phyloP scores from a whole-genome alignment of 306 rosid species.

The Cucurbita pepo region DNA sequence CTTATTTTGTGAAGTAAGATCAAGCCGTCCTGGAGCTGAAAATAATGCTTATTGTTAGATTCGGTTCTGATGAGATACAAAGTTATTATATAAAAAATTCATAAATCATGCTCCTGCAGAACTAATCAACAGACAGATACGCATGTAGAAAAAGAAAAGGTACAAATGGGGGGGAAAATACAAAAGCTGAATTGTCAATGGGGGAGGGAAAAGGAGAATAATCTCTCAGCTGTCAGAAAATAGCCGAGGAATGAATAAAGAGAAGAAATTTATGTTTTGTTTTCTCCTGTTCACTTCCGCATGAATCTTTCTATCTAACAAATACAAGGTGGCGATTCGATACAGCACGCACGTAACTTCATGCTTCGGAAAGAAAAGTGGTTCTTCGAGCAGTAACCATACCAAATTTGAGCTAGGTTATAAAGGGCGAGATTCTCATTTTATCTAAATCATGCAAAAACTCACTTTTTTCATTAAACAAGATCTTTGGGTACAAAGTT shows the following conservation, averaged over 20 bases:
- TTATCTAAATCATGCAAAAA: background rate
- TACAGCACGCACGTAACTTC: background rate
- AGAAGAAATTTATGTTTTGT: background rate
- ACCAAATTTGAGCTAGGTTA: background rate
- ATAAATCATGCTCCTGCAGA: background rate
- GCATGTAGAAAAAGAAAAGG: background rate
- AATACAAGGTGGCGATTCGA: background rate
- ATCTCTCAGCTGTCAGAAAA: background rate
- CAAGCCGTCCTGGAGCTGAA: constrained; percentile 42
- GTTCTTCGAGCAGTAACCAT: background rate
- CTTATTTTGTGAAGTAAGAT: constrained; percentile 37
- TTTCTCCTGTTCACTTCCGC: background rate
- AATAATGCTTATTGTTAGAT: constrained; percentile 12
- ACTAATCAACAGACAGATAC: background rate
- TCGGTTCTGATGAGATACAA: background rate
- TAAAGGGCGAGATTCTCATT: background rate
- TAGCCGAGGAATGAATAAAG: background rate
- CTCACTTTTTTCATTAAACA: background rate
- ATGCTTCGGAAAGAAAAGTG: background rate
- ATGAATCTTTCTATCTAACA: background rate
- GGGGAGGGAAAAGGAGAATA: background rate
- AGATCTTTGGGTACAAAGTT: background rate
- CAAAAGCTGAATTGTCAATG: no score
- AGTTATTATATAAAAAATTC: background rate
- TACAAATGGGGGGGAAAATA: no score